Percentiles rank a stretch among this genome's conserved stretches.
Conservation (phyloP, 371 early-diverging fungal species). For the Apophysomyces elegans region DNA sequence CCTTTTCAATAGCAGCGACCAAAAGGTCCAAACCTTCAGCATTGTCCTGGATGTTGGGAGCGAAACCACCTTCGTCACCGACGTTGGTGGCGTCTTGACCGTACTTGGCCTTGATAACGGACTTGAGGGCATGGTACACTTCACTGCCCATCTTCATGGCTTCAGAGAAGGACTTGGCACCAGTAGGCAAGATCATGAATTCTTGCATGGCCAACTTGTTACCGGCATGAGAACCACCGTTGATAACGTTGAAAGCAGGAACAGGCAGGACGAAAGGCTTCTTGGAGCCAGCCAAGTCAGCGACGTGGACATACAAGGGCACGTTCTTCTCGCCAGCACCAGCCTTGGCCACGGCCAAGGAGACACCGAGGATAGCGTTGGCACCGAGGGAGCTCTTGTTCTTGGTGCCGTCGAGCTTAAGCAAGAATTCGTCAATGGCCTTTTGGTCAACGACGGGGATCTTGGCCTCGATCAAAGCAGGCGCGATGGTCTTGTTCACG, state of each 20-base stretch:
- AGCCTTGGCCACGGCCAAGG: constrained; percentile 94
- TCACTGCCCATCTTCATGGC: constrained; percentile 98
- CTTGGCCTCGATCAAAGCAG: constrained; percentile 75
- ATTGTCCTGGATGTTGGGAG: constrained; percentile 98
- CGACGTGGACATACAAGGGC: constrained; percentile 92
- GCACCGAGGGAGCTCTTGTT: constrained; percentile 97
- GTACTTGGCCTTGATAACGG: constrained; percentile 96
- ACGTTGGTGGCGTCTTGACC: constrained; percentile 98
- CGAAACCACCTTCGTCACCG: constrained; percentile 99
- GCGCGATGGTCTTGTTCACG: constrained; percentile 88
- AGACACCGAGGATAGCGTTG: constrained; percentile 98
- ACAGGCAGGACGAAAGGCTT: constrained; percentile 92
- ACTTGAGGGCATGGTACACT: constrained; percentile 95
- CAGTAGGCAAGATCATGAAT: constrained; percentile 99
- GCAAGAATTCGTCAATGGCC: constrained; percentile 91
- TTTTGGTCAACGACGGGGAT: constrained; percentile 85
- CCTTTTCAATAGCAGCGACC: constrained; percentile 85
- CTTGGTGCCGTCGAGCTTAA: constrained; percentile 91
- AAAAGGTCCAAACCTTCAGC: constrained; percentile 96
- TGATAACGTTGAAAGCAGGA: constrained; percentile 99
- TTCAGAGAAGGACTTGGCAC: constrained; percentile 90
- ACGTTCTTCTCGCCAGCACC: constrained; percentile 93
- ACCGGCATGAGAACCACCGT: constrained; percentile 99
- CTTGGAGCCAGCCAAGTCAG: constrained; percentile 82
- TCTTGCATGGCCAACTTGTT: constrained; percentile 99